Conservation (phyloP, 352 stramenopile genomes). For the Phytophthora pini region DNA sequence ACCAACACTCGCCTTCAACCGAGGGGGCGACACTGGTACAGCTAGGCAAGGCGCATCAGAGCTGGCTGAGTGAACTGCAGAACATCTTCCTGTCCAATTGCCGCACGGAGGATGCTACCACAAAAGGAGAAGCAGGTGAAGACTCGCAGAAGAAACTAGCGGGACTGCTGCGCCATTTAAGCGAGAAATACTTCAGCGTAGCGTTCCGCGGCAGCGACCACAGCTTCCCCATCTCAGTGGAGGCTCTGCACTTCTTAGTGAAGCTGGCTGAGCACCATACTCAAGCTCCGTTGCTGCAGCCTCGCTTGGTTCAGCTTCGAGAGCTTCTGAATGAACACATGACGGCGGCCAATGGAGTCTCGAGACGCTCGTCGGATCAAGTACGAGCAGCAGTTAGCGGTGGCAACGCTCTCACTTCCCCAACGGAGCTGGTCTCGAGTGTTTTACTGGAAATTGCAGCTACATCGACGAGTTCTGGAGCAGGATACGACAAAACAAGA, state of each 20-base stretch:
- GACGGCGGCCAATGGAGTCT: conserved; percentile 22
- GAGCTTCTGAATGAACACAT: conserved; percentile 34
- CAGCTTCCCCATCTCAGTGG: conserved; percentile 26
- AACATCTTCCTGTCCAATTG: conserved; percentile 53
- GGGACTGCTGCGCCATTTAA: conserved; percentile 38
- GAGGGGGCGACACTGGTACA: conserved; percentile 46
- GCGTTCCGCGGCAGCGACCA: conserved; percentile 38
- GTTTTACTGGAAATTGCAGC: conserved; percentile 36
- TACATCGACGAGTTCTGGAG: conserved; percentile 2
- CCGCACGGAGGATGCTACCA: not conserved
- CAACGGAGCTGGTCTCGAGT: conserved; percentile 17
- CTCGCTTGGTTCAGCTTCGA: conserved; percentile 23
- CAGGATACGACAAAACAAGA: conserved; percentile 2
- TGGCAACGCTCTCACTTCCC: not conserved
- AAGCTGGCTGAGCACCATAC: conserved; percentile 31
- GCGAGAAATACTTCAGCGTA: conserved; percentile 79
- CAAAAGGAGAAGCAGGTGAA: conserved; percentile 6
- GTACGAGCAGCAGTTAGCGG: not conserved
- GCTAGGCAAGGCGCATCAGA: conserved; percentile 67
- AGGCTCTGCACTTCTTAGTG: conserved; percentile 55
- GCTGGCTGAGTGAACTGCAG: conserved; percentile 61
- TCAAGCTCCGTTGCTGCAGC: conserved; percentile 30
- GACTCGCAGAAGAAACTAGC: conserved; percentile 41
- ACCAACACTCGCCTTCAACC: not conserved
- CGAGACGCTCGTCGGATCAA: conserved; percentile 28